Percentiles rank a stretch among this genome's conserved stretches.
Evolutionary conservation across 2,329 filamentous ascomycete species (phyloP).

Genomic region (Aspergillus sp.): DNA sequence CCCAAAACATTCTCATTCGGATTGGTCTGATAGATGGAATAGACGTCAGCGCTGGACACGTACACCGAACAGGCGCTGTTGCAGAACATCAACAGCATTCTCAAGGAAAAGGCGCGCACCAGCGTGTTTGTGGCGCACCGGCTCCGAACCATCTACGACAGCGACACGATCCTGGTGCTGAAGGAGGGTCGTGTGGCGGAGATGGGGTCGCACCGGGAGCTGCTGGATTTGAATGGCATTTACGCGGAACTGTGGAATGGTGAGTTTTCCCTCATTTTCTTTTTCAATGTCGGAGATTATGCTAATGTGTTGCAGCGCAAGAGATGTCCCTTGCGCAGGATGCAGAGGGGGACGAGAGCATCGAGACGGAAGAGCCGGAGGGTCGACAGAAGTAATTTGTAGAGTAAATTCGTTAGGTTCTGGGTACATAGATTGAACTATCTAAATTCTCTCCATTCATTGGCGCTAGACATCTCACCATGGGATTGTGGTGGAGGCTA

Average conservation of each 20-base stretch:
- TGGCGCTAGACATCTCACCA: too few species aligned
- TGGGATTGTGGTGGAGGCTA: too few species aligned
- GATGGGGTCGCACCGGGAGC: constrained; percentile 78
- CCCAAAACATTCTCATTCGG: not conserved
- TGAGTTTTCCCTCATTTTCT: constrained; percentile 44
- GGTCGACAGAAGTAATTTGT: constrained; percentile 7
- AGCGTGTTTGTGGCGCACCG: constrained; percentile 95
- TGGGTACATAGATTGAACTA: not conserved
- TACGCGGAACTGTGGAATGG: constrained; percentile 91
- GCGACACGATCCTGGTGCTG: constrained; percentile 87
- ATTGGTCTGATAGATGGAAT: constrained; percentile 2
- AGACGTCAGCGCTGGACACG: constrained; percentile 84
- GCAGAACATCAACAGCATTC: constrained; percentile 86
- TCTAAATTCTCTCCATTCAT: not conserved
- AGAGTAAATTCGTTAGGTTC: not conserved
- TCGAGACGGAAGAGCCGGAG: constrained; percentile 27
- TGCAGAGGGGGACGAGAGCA: constrained; percentile 35
- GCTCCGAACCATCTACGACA: constrained; percentile 88
- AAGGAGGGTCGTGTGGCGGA: constrained; percentile 83
- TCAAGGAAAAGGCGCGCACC: constrained; percentile 82
- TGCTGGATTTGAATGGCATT: constrained; percentile 69
- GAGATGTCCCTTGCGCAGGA: constrained; percentile 53
- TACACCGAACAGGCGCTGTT: constrained; percentile 90
- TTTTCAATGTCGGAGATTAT: not conserved
- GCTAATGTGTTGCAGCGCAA: constrained; percentile 49